Evolutionary conservation across 169 alveolate species (phyloP).

Genomic region (Eimeria brunetti): DNA sequence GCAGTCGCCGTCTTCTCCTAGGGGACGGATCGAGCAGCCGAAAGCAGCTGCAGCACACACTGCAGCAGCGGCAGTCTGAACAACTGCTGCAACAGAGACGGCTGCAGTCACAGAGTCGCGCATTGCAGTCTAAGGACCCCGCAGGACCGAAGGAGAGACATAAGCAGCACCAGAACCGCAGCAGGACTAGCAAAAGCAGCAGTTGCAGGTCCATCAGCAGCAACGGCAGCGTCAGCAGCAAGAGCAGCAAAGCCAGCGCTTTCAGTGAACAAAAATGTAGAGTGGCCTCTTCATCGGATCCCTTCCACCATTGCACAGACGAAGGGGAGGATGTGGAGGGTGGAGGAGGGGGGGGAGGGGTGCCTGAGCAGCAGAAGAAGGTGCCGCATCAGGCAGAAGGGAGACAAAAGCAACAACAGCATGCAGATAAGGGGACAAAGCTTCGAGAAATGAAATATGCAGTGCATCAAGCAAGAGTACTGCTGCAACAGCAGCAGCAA

Average conservation of each 20-base stretch:
- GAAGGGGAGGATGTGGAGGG: not conserved
- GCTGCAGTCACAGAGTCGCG: not conserved
- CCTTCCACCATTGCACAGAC: not conserved
- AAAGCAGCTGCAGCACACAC: slow-evolving; percentile 6
- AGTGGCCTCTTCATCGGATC: not conserved
- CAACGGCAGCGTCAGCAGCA: not conserved
- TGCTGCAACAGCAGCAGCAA: slow-evolving; percentile 21
- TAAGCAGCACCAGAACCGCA: not conserved
- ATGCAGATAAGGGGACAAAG: not conserved
- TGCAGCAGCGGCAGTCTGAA: slow-evolving; percentile 1
- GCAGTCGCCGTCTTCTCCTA: slow-evolving; percentile 39
- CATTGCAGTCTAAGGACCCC: not conserved
- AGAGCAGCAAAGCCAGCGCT: not conserved
- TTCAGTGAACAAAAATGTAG: not conserved
- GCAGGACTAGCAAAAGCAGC: not conserved
- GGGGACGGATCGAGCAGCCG: not conserved
- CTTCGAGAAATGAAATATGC: slow-evolving; percentile 10
- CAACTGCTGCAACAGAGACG: not conserved
- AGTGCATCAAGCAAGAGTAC: not conserved
- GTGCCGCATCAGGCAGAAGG: not conserved
- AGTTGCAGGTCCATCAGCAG: not conserved
- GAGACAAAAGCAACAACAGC: not conserved
- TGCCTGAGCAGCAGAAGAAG: not conserved
- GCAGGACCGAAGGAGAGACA: not conserved
- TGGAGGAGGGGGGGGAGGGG: not conserved